Base-by-base conservation (phyloP, 768 basidiomycete species). In the Tricholoma hemisulphureum region DNA sequence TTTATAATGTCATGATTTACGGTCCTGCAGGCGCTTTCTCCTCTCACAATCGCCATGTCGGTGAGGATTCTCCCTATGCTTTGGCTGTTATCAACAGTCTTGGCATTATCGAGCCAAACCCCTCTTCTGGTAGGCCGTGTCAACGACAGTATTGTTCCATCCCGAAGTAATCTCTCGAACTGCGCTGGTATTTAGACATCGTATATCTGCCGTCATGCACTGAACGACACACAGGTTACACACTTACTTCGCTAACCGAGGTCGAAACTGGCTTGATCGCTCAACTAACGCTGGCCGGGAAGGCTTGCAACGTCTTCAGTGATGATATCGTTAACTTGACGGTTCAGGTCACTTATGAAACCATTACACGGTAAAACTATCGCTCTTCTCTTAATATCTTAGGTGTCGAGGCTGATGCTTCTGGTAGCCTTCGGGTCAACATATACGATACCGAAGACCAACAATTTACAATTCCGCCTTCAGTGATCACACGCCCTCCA, bases 281-380 rank as follows among this genome's bases (percentile, higher is more conserved):
- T 24, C 73, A 76, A 16, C 72, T 90, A 4, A 69, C 67, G 32
- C 74, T 90, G 6, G 78, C 80, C 1, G 86, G 86, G 1, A 35
- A 70, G 14, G 75, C 82, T 8, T 91, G 89, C 66, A 77, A 89
- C 60, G 84, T 83, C 3, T 90, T 87, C 62, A 87, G 88, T 3
- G 70, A 62, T 1, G 88, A 90, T 61, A 72, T 88, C 29, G 46
- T 68, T 0, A 70, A 83, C 58, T 77, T 91, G 20, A 85, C 81
- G n/a, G 74, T 91, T 18, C 72, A 86, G 64, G 85, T 89, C 6
- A 82, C 80, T 11, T 89, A 89, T 63, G 87, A 89, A 68, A 81
- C 79, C 18, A 69, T 69, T 53, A 75, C 80, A 43, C 75, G 79
- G 82, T 83, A 59, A 43, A 71, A 65, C 6, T 20, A 18, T 53